A percentile compares a stretch with the other conserved stretches of the same genome.
Evolutionary conservation across 352 stramenopile species (phyloP).

Genomic region (Pythium chondricola): DNA sequence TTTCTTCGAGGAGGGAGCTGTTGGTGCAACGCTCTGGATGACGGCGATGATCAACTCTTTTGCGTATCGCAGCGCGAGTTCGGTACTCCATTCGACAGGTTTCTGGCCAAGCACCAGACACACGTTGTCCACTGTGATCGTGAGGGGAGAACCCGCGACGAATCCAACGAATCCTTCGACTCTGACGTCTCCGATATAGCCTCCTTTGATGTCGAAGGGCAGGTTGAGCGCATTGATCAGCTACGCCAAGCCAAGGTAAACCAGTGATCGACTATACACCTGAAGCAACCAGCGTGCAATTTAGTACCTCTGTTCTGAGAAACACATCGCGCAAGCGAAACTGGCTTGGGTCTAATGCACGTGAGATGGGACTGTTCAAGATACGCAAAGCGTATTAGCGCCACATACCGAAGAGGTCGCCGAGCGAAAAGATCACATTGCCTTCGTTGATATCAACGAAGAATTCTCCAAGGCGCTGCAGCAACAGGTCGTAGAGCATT

Average conservation of each 20-base stretch:
- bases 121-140: constrained; percentile 43
- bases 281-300: neutral
- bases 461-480: constrained; percentile 55
- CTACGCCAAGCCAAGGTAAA: constrained; percentile 12
- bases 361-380: neutral
- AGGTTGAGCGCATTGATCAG: constrained; percentile 59
- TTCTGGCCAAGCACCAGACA: constrained; percentile 58
- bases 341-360: constrained; percentile 47
- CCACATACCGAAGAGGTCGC: constrained; percentile 58
- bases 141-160: constrained; percentile 47
- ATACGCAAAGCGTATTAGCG: too few species aligned
- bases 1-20: too few species aligned
- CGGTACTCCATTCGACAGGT: constrained; percentile 55
- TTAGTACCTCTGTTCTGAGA: constrained; percentile 43
- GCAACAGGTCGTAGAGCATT: constrained; percentile 50
- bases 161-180: constrained; percentile 56
- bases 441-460: constrained; percentile 52
- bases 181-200: constrained; percentile 61
- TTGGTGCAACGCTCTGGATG: constrained; percentile 44
- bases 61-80: constrained; percentile 60
- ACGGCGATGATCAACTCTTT: constrained; percentile 59
- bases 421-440: constrained; percentile 59
- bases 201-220: constrained; percentile 56
- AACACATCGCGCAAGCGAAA: constrained; percentile 58
- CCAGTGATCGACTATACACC: neutral